Base-by-base conservation (phyloP, 768 basidiomycete species). In the Ephemerocybe angulata region DNA sequence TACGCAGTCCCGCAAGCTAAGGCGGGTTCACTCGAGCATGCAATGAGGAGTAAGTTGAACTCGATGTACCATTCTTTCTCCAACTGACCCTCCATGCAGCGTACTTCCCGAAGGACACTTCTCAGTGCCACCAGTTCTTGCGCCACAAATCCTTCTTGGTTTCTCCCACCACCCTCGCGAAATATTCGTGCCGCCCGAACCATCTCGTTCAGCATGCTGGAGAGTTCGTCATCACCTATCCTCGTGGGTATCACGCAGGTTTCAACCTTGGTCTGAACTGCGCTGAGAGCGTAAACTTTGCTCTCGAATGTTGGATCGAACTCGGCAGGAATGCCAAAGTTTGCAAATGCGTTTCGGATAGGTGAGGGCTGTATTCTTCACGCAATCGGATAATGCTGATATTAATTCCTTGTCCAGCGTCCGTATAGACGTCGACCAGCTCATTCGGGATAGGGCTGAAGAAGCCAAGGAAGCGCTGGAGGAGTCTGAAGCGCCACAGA, bases 261-360 rank as follows among this genome's bases (percentile, higher is more conserved):
- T 96, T 98, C 77, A 98, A 98, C 66, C 75, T 97, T 40, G 96
- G 92, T 6, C 84, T 97, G 65, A 98, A 98, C 64, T 97, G 94
- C 62, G 96, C 96, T 1, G 96, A 98, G 71, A 93, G 90, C 59
- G 92, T 97, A 63, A 98, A 98, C 67, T 98, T 98, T 66, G 96
- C 96, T 0, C 75, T 97, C 25, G 91, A 97, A 40, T 90, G 88
- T 59, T 98, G 95, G 95, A 70, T 98, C 4, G 92, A 94, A 38
- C 70, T 95, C 19, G 96, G 94, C 1, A 77, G 90, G 54, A 82
- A 79, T 53, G 95, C 96, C 6, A 84, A 85, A 58, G 83, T 76
- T 3, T 92, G 90, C 61, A 73, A 81, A 62, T 91, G 89, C 63
- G 77, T 90, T n/a, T 66, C 73, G 50, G 85, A 86, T 65, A 92